Percentiles rank a stretch among this genome's conserved stretches.
Evolutionary conservation across 257 asterid genomes (phyloP).

Genomic region (Verbena officinalis): DNA sequence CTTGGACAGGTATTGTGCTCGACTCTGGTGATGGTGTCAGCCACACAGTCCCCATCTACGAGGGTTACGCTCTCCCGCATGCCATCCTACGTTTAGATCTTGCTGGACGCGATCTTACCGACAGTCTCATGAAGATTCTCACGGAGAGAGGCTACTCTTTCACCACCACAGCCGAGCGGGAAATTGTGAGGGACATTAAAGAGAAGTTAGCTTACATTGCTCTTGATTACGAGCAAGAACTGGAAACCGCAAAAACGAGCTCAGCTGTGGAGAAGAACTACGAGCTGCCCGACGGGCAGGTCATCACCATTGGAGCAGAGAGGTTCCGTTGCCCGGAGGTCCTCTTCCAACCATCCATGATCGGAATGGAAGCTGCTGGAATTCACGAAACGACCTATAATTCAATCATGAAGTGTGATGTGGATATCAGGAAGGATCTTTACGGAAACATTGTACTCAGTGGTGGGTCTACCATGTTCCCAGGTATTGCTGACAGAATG

Average conservation of each 20-base stretch:
- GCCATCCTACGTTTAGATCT: slow-evolving; percentile 56
- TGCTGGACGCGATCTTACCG: slow-evolving; percentile 53
- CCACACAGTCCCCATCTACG: slow-evolving; percentile 50
- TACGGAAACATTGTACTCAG: slow-evolving; percentile 57
- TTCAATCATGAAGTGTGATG: slow-evolving; percentile 59
- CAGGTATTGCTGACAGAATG: slow-evolving; percentile 58
- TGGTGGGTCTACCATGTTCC: slow-evolving; percentile 57
- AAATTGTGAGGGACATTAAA: slow-evolving; percentile 56
- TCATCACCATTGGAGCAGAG: slow-evolving; percentile 56
- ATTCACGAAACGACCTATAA: slow-evolving; percentile 56
- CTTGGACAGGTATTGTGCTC: slow-evolving; percentile 40
- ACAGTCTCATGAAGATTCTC: slow-evolving; percentile 54
- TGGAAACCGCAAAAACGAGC: slow-evolving; percentile 51
- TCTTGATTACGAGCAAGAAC: slow-evolving; percentile 53
- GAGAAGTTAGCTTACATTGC: slow-evolving; percentile 59
- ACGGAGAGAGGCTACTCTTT: slow-evolving; percentile 55
- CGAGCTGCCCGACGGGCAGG: slow-evolving; percentile 58
- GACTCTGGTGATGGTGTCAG: slow-evolving; percentile 52
- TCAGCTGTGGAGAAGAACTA: slow-evolving; percentile 60
- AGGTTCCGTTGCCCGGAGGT: slow-evolving; percentile 59
- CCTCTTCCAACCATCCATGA: slow-evolving; percentile 59
- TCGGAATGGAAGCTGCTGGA: slow-evolving; percentile 58
- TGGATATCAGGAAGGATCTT: slow-evolving; percentile 60
- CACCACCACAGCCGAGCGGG: slow-evolving; percentile 57
- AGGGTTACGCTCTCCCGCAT: slow-evolving; percentile 51